These are phyloP conservation scores for Fusarium armeniacum DNA, from an alignment of 2,329 filamentous ascomycete species.

Conservation along the genomic window DNA sequence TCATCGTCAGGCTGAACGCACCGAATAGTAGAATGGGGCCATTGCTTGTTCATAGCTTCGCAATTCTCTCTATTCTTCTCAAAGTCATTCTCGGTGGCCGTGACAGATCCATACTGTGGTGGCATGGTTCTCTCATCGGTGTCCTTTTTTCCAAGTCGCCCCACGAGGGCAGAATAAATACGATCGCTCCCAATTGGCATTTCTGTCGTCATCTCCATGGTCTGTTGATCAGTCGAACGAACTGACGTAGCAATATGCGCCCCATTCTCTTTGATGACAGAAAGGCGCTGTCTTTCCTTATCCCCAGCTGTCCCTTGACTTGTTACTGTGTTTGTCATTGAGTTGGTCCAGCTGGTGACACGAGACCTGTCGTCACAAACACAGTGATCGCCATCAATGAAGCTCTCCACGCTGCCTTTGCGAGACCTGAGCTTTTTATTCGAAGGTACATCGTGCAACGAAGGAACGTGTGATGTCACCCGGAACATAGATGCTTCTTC, in stretches of 20 bases:
- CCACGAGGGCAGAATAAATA: too few relatives aligned
- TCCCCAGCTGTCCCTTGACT: conserved; percentile 59
- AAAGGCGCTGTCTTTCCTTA: conserved; percentile 70
- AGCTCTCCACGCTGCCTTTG: conserved; percentile 68
- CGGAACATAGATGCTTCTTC: conserved; percentile 63
- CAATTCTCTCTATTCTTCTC: conserved; percentile 1
- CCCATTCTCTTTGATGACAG: conserved; percentile 72
- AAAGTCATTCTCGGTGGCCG: not conserved
- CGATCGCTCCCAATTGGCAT: too few relatives aligned
- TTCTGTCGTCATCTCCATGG: too few relatives aligned
- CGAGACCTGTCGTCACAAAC: conserved; percentile 69
- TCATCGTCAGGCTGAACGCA: conserved; percentile 54
- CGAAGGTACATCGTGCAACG: conserved; percentile 63
- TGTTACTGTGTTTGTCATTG: conserved; percentile 64
- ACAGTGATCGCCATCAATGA: conserved; percentile 57
- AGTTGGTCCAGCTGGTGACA: conserved; percentile 80
- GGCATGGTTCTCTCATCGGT: too few relatives aligned
- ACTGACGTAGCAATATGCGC: conserved; percentile 31
- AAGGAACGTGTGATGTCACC: conserved; percentile 65
- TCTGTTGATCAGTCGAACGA: too few relatives aligned
- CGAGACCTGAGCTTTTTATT: conserved; percentile 65
- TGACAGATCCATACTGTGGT: not conserved
- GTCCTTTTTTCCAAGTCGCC: too few relatives aligned
- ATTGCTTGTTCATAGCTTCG: conserved; percentile 20
- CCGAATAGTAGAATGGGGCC: conserved; percentile 53